Conservation (phyloP, 805 yeast species). For the Lachancea nothofagi region DNA sequence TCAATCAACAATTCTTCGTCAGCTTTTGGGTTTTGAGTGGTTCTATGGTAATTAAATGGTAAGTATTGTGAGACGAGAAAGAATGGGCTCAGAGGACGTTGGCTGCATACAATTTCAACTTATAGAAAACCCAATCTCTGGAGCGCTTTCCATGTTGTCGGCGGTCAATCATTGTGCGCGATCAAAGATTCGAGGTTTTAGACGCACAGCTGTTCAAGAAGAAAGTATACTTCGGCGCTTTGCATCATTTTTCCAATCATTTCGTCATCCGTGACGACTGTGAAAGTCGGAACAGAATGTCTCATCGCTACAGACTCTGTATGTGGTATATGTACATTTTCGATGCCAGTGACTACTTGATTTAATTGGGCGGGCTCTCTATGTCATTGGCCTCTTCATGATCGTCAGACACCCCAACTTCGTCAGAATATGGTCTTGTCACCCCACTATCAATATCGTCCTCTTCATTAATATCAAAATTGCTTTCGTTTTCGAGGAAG, state of each 20-base stretch:
- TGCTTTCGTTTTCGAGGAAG: slow-evolving; percentile 34
- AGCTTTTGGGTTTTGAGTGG: slow-evolving; percentile 19
- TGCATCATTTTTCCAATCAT: no score
- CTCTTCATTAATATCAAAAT: slow-evolving; percentile 35
- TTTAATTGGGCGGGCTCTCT: background rate
- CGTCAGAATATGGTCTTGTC: slow-evolving; percentile 19
- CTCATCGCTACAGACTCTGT: no score
- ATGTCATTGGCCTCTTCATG: no score
- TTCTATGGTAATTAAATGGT: slow-evolving; percentile 12
- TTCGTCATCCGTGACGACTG: no score
- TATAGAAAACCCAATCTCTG: slow-evolving; percentile 25
- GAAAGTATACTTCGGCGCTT: no score
- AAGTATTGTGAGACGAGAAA: background rate
- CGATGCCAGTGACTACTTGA: no score
- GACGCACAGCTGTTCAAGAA: no score
- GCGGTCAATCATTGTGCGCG: no score
- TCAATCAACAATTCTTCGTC: slow-evolving; percentile 27
- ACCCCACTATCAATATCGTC: slow-evolving; percentile 14
- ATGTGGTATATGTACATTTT: no score
- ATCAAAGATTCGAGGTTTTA: no score
- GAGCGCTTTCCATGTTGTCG: slow-evolving; percentile 4
- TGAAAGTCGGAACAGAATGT: no score
- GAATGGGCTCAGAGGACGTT: background rate
- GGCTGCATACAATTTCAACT: slow-evolving; percentile 23
- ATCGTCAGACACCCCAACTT: background rate